Percentiles rank a stretch among this genome's conserved stretches.
Evolutionary conservation across 257 asterid species (phyloP).

Genomic region (Nicotiana noctiflora): DNA sequence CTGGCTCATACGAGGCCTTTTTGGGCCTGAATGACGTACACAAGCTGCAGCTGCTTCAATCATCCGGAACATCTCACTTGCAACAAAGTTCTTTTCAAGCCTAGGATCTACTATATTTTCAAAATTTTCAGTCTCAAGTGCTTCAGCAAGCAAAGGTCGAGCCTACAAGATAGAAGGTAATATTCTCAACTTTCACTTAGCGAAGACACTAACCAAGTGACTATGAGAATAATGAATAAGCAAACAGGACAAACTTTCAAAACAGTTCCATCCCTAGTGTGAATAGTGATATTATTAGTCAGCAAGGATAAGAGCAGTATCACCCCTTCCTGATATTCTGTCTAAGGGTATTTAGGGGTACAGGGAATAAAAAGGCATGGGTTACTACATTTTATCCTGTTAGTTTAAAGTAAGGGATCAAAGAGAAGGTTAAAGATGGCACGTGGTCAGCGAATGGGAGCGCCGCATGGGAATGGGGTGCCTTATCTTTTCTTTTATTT

Average conservation of each 20-base stretch:
- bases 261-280: neutral
- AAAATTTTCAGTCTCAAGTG: conserved; percentile 60
- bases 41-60: conserved; percentile 94
- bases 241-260: neutral
- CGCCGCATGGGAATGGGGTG: too few relatives aligned
- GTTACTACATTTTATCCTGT: neutral
- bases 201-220: neutral
- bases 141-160: conserved; percentile 67
- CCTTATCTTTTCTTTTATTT: too few relatives aligned
- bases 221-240: neutral
- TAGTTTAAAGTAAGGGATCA: too few relatives aligned
- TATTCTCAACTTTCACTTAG: neutral
- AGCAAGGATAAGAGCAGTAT: neutral
- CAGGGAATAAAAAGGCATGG: neutral
- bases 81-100: conserved; percentile 41
- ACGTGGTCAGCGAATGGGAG: too few relatives aligned
- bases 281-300: neutral
- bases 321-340: neutral
- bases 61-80: conserved; percentile 72
- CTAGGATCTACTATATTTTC: conserved; percentile 50
- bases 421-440: too few relatives aligned
- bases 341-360: neutral
- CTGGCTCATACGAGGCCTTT: conserved; percentile 80
- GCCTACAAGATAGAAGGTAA: conserved; percentile 34
- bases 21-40: conserved; percentile 70